phyloP scores from a whole-genome alignment of 768 basidiomycete genomes.

The Brasilioporus rufonigricans region DNA sequence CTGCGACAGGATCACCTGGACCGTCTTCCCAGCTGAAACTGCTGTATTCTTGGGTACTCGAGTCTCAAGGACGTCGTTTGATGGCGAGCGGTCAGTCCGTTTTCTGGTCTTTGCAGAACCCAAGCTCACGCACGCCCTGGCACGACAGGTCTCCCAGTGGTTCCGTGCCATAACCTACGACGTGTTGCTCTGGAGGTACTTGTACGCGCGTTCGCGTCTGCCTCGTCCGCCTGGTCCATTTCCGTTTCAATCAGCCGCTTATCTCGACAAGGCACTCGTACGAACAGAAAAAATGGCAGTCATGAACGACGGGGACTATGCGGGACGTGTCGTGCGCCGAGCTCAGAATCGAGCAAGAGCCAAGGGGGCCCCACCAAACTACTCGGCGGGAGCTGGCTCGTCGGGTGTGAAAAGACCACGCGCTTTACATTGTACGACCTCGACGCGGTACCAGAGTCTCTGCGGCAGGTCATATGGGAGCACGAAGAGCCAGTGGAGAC shows the following conservation, averaged over 20 bases:
- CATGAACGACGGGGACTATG: neutral
- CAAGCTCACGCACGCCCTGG: neutral
- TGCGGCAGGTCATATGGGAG: neutral
- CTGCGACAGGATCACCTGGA: neutral
- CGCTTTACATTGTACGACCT: constrained; percentile 3
- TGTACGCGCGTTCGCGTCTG: neutral
- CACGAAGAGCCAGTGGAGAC: neutral
- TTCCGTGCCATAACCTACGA: neutral
- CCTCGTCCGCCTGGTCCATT: neutral
- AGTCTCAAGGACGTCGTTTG: neutral
- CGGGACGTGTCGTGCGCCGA: neutral
- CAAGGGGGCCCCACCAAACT: neutral
- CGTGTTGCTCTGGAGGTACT: neutral
- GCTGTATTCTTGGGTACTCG: neutral
- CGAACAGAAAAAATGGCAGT: neutral
- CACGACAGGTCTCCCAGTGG: neutral
- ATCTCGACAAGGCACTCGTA: neutral
- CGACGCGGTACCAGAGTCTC: no score
- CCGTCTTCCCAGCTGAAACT: neutral
- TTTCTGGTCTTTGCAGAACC: neutral
- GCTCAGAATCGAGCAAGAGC: neutral
- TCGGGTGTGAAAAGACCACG: neutral
- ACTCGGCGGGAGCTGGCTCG: constrained; percentile 2
- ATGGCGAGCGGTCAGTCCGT: neutral
- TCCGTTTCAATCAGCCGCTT: neutral